These are phyloP conservation scores for Emericellopsis terricola DNA, from an alignment of 495 filamentous ascomycete species.

Conservation along the genomic window DNA sequence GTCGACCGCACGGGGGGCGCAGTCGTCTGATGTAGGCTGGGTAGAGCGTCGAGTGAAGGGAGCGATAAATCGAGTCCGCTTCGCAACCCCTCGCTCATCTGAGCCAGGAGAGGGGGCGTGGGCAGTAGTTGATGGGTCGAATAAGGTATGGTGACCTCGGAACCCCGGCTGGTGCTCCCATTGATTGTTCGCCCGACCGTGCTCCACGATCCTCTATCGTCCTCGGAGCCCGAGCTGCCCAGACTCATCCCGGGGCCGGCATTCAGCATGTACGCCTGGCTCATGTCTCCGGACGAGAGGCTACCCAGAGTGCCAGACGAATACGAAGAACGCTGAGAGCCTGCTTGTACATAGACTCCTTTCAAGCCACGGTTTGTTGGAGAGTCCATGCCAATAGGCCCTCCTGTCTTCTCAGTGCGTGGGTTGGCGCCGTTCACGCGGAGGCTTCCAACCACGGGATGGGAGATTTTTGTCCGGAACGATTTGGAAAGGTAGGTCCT, in stretches of 20 bases:
- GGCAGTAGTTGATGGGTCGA: not conserved
- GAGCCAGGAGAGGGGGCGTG: not conserved
- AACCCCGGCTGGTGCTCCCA: not conserved
- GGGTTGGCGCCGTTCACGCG: not conserved
- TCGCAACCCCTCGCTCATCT: not conserved
- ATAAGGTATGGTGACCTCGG: not conserved
- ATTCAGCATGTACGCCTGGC: not conserved
- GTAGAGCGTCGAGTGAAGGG: not conserved
- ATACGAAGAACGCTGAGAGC: not conserved
- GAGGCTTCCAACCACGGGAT: not conserved
- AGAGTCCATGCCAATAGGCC: no score
- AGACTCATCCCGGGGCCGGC: not conserved
- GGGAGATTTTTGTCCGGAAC: constrained; percentile 1
- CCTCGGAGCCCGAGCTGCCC: not conserved
- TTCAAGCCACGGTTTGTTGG: no score
- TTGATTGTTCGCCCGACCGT: not conserved
- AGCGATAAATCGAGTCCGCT: constrained; percentile 2
- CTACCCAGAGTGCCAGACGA: not conserved
- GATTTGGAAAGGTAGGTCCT: not conserved
- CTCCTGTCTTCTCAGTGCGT: not conserved
- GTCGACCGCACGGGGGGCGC: not conserved
- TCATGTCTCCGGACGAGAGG: not conserved
- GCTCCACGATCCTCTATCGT: constrained; percentile 1
- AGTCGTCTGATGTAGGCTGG: not conserved
- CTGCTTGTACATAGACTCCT: not conserved